These are phyloP conservation scores for Xylariaceae sp. DNA, from an alignment of 2,329 filamentous ascomycete genomes.

Conservation along the genomic window DNA sequence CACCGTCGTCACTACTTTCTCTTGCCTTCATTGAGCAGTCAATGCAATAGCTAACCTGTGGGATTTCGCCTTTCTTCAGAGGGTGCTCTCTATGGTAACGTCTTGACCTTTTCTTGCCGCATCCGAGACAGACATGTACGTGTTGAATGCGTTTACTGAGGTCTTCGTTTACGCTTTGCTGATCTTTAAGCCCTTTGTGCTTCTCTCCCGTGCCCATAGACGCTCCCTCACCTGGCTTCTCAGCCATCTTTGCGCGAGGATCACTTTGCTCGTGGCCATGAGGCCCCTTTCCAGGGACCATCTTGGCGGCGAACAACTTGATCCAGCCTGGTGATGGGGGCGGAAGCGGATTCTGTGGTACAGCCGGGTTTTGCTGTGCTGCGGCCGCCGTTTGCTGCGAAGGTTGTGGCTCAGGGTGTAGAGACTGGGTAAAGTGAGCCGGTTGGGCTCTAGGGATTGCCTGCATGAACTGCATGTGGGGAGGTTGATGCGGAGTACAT, in stretches of 20 bases:
- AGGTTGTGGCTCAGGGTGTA: slow-evolving; percentile 9
- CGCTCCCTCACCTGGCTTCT: not conserved
- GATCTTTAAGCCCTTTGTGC: not conserved
- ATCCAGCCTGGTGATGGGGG: not conserved
- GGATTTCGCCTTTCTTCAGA: slow-evolving; percentile 26
- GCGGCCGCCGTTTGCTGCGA: not conserved
- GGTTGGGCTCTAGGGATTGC: slow-evolving; percentile 2
- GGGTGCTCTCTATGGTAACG: slow-evolving; percentile 25
- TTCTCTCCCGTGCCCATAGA: not conserved
- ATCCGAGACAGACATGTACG: slow-evolving; percentile 25
- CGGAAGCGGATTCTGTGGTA: no score
- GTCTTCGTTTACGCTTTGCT: slow-evolving; percentile 1
- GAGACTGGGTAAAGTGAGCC: slow-evolving; percentile 11
- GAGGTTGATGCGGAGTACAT: slow-evolving; percentile 1
- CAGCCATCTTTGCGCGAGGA: not conserved
- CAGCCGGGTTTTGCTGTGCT: no score
- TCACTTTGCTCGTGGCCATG: not conserved
- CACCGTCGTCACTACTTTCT: slow-evolving; percentile 4
- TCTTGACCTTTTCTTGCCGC: slow-evolving; percentile 25
- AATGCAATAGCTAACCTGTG: slow-evolving; percentile 23
- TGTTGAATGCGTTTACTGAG: slow-evolving; percentile 24
- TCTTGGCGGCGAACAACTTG: not conserved
- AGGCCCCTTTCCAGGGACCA: not conserved
- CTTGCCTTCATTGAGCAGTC: slow-evolving; percentile 20
- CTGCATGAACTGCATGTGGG: slow-evolving; percentile 1